These are phyloP conservation scores for Crassisporium funariophilum DNA, from an alignment of 768 basidiomycete genomes.

Conservation along the genomic window DNA sequence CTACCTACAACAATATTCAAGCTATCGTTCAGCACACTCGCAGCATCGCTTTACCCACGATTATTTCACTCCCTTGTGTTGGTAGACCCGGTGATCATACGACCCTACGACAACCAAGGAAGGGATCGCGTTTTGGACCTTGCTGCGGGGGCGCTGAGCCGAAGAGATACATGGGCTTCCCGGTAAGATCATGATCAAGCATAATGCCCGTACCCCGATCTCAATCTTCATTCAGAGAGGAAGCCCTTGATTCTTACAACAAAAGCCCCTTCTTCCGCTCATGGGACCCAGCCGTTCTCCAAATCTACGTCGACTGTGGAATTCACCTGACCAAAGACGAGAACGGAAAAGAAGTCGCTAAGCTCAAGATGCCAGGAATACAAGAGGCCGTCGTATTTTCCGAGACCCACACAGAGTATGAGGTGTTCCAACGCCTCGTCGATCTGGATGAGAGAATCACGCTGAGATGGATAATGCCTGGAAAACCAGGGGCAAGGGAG, in stretches of 20 bases:
- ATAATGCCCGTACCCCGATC: no score
- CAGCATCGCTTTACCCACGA: slow-evolving; percentile 60
- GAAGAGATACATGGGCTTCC: slow-evolving; percentile 67
- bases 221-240: slow-evolving; percentile 46
- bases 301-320: slow-evolving; percentile 61
- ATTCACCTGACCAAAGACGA: slow-evolving; percentile 39
- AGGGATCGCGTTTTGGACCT: slow-evolving; percentile 20
- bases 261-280: slow-evolving; percentile 65
- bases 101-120: slow-evolving; percentile 10
- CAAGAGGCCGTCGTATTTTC: slow-evolving; percentile 67
- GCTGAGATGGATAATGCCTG: slow-evolving; percentile 60
- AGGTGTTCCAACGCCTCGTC: slow-evolving; percentile 43
- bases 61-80: slow-evolving; percentile 75
- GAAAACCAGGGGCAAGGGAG: slow-evolving; percentile 36
- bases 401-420: slow-evolving; percentile 44
- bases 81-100: slow-evolving; percentile 75
- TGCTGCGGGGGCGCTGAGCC: slow-evolving; percentile 49
- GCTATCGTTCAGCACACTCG: slow-evolving; percentile 50
- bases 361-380: slow-evolving; percentile 65
- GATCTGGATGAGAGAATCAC: slow-evolving; percentile 52
- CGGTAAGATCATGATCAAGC: no score
- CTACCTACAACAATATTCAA: neutral
- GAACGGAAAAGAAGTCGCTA: slow-evolving; percentile 38
- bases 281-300: slow-evolving; percentile 70
- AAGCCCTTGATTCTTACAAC: slow-evolving; percentile 52